A percentile compares a stretch with the other conserved stretches of the same genome.
phyloP scores from a whole-genome alignment of 2,329 filamentous ascomycete species.

The Diaporthe amygdali region DNA sequence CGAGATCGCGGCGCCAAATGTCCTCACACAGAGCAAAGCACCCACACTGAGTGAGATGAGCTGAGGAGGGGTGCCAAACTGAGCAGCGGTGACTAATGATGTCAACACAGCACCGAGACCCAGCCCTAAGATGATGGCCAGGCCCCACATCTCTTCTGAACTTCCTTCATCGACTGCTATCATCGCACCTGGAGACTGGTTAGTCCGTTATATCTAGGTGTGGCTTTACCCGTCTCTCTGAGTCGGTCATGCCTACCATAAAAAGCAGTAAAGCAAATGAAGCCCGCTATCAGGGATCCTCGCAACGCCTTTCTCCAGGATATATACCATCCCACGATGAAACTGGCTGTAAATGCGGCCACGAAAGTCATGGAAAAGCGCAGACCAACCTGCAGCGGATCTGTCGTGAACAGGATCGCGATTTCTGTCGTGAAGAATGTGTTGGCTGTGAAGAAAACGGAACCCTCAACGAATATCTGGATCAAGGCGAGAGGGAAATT shows the following conservation, averaged over 20 bases:
- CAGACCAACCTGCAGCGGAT: background rate
- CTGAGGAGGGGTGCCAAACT: background rate
- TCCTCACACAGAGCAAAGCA: background rate
- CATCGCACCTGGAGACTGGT: background rate
- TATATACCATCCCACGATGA: background rate
- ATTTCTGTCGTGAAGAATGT: background rate
- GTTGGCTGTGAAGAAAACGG: background rate
- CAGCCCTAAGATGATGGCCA: background rate
- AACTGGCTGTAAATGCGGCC: background rate
- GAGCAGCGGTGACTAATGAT: background rate
- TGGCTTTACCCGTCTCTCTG: background rate
- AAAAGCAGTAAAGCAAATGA: background rate
- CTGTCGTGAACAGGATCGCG: background rate
- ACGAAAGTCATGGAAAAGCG: background rate
- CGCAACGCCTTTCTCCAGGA: background rate
- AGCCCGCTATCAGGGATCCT: background rate
- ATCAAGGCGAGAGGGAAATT: background rate
- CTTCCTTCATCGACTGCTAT: background rate
- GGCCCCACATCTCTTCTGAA: background rate
- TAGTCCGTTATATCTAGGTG: background rate
- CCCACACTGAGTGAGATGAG: background rate
- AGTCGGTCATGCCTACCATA: background rate
- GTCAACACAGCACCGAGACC: background rate
- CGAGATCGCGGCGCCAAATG: background rate
- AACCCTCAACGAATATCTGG: background rate